A percentile compares a stretch with the other conserved stretches of the same genome.
Conservation (phyloP, 352 stramenopile genomes). For the Phytophthora tubulina region DNA sequence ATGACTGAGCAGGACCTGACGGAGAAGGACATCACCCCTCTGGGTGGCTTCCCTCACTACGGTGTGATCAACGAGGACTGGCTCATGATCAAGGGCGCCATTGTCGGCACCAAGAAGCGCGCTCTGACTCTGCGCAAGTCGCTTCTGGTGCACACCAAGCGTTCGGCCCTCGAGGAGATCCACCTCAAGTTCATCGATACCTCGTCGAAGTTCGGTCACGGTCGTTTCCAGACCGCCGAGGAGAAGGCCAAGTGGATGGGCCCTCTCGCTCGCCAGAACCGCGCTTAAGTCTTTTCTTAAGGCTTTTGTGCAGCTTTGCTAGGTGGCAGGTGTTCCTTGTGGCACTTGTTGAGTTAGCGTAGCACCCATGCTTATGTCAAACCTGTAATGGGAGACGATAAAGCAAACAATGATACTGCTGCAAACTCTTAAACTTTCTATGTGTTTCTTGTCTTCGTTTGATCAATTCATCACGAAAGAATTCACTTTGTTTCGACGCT, state of each 20-base stretch:
- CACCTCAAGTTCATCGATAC: constrained; percentile 97
- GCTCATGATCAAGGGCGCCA: constrained; percentile 99
- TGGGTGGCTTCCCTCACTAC: constrained; percentile 99
- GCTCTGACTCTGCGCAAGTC: constrained; percentile 99
- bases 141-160: constrained; percentile 97
- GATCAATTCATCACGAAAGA: background rate
- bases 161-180: constrained; percentile 97
- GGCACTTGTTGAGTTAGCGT: constrained; percentile 36
- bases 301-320: constrained; percentile 30
- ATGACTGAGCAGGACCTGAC: constrained; percentile 99
- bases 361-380: constrained; percentile 27
- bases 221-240: constrained; percentile 99
- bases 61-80: constrained; percentile 99
- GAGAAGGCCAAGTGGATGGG: constrained; percentile 99
- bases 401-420: constrained; percentile 56
- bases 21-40: constrained; percentile 99
- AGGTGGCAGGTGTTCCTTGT: constrained; percentile 21
- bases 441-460: background rate
- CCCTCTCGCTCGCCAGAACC: constrained; percentile 94
- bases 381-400: constrained; percentile 28
- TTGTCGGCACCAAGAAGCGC: constrained; percentile 99
- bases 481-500: constrained; percentile 6
- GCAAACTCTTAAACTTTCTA: constrained; percentile 35
- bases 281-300: constrained; percentile 68
- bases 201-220: constrained; percentile 99